These are phyloP conservation scores for Coemansia sp. DNA, from an alignment of 192 early-diverging fungal species.

Conservation along the genomic window DNA sequence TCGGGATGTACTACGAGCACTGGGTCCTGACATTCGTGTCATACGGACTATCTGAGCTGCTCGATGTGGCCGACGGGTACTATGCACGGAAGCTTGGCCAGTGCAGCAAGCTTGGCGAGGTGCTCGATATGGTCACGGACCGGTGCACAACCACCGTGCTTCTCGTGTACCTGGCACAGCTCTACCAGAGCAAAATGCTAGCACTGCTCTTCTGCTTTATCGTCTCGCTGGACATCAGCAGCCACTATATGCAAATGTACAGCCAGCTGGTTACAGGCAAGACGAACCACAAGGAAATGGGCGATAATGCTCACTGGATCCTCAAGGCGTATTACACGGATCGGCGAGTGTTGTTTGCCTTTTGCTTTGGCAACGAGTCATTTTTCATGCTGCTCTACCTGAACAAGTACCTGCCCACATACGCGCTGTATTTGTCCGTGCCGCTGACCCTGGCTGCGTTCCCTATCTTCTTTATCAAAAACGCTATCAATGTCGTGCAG, in stretches of 20 bases:
- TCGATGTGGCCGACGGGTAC: slow-evolving; percentile 94
- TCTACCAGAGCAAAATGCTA: slow-evolving; percentile 58
- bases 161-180: slow-evolving; percentile 76
- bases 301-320: slow-evolving; percentile 68
- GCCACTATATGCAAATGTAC: slow-evolving; percentile 99
- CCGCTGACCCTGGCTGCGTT: slow-evolving; percentile 50
- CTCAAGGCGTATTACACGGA: slow-evolving; percentile 91
- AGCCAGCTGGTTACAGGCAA: slow-evolving; percentile 81
- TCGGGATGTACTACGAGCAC: slow-evolving; percentile 69
- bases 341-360: slow-evolving; percentile 82
- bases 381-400: slow-evolving; percentile 90
- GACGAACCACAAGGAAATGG: slow-evolving; percentile 88
- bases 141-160: slow-evolving; percentile 90
- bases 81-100: slow-evolving; percentile 92
- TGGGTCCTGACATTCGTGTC: slow-evolving; percentile 71
- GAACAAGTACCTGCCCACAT: slow-evolving; percentile 45
- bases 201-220: slow-evolving; percentile 87
- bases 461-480: slow-evolving; percentile 83
- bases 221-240: slow-evolving; percentile 89
- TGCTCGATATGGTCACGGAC: slow-evolving; percentile 99
- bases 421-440: slow-evolving; percentile 22
- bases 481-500: slow-evolving; percentile 93
- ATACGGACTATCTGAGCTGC: slow-evolving; percentile 85
- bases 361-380: slow-evolving; percentile 90
- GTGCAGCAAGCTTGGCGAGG: slow-evolving; percentile 95